Base-by-base conservation (phyloP, 306 rosid genomes). In the Herpetospermum pedunculosum region DNA sequence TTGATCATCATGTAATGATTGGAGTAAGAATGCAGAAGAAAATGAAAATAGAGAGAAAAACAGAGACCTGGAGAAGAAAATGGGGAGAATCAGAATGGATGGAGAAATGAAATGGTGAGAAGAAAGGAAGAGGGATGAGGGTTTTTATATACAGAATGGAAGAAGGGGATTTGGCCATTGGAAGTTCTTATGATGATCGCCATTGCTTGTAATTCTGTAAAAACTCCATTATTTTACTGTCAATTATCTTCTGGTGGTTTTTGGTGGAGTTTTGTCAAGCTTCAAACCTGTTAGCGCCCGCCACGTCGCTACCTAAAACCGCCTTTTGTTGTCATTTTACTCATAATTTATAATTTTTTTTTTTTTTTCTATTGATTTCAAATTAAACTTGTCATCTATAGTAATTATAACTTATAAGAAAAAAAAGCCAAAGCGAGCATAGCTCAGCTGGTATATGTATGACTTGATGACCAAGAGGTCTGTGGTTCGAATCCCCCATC, bases 221-320 rank as follows among this genome's bases (percentile, higher is more conserved):
- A 75, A 60, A 60, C 28, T 9, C 72, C 35, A 75, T 60, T 62
- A 59, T 59, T n/a, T n/a, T 75, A 59, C 77, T 44, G 78, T 60
- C 34, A 12, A 12, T 19, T 35, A 77, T 57, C 65, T 34, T 82
- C 77, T 69, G 49, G 86, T 69, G 86, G 93, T 79, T 88, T 65
- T 34, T 11, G 75, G 75, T 46, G 34, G 30, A n/a, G 47, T 50
- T 72, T 49, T 25, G 47, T 72, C 75, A 72, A 32, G 8, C 10
- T 1, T 8, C 5, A 72, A 72, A 72, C 76, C 76, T 50, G 76
- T 72, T 32, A 52, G 35, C 76, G 64, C 63, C 75, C 75, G 63
- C 75, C 75, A 72, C 75, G 63, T 72, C 2, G 23, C 53, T 5
- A 47, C 41, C 46, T 18, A 32, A 49, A 34, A 72, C 76, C 46